Evolutionary conservation across 208 protist genomes (phyloP), one percentile per base, ranked within the genome.

Genomic region (Leishmania guyanensis): DNA sequence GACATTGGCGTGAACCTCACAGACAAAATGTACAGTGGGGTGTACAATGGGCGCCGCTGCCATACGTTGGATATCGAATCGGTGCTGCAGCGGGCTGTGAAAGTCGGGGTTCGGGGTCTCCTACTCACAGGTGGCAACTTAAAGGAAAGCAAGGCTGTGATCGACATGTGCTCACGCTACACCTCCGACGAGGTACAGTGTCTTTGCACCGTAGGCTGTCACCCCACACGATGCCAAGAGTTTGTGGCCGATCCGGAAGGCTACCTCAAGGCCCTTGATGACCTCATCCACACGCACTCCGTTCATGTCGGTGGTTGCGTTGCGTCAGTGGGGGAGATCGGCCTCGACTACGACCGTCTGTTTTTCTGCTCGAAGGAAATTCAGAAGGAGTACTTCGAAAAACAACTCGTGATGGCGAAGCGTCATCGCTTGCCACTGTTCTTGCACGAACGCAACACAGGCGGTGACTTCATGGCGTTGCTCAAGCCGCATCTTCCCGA

Each of bases 291-390:
- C n/a, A 72, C 84, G 46, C 83, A 97, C 79, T 91, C 86, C 8
- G 83, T 94, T 2, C 84, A 74, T 39, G 79, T 70, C 33, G 88
- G 88, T n/a, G 92, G 92, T 17, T 92, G 91, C 80, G 93, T 97
- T 6, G 94, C 93, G 5, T 93, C 94, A 0, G 86, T 98, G 79
- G 95, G 96, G 4, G 95, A 98, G 79, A 85, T 94, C 58, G 94
- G 94, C 26, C 84, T 99, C 29, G 98, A 99, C 85, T 99, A 99
- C 89, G 98, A 99, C 81, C 89, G 98, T 22, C 83, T 98, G 5
- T 86, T 94, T 62, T 99, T 99, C 84, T 98, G 96, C 79, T 62
- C 84, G 0, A 94, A 96, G 79, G 92, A 98, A 20, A 87, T 92
- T 48, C 98, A 99, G 82, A 73, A 88, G 50, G 89, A 79, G 77